Conservation (phyloP, 768 basidiomycete genomes). For the Suillus luteus region DNA sequence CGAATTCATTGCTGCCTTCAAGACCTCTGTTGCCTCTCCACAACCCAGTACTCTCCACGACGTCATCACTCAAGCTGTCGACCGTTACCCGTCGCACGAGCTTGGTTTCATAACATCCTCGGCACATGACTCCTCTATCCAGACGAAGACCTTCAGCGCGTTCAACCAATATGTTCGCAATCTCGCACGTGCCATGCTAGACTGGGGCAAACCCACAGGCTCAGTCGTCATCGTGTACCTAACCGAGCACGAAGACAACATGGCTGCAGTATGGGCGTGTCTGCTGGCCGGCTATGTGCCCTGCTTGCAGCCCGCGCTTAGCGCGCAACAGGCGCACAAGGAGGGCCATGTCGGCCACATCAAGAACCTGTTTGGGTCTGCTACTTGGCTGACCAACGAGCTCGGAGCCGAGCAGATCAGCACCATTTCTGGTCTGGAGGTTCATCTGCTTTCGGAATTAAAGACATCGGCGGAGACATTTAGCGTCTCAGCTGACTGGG, state of each 20-base stretch:
- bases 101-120: constrained; percentile 32
- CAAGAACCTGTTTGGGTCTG: constrained; percentile 30
- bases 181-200: constrained; percentile 25
- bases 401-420: constrained; percentile 27
- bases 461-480: constrained; percentile 18
- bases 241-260: constrained; percentile 36
- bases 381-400: constrained; percentile 35
- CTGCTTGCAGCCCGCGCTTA: constrained; percentile 35
- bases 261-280: constrained; percentile 35
- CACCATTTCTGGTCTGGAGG: constrained; percentile 26
- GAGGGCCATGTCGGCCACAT: constrained; percentile 32
- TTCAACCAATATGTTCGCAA: constrained; percentile 21
- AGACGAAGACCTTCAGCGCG: constrained; percentile 26
- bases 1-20: constrained; percentile 3
- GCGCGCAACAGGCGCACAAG: constrained; percentile 34
- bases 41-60: constrained; percentile 22
- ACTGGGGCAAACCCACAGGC: constrained; percentile 27
- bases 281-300: constrained; percentile 32
- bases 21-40: constrained; percentile 14
- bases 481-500: constrained; percentile 17
- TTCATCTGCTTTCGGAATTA: constrained; percentile 28
- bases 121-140: constrained; percentile 32
- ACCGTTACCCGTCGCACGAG: constrained; percentile 26
- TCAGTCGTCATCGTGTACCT: constrained; percentile 32
- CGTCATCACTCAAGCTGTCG: constrained; percentile 24